Conservation (phyloP, 805 yeast genomes). For the Starmerella floricola region DNA sequence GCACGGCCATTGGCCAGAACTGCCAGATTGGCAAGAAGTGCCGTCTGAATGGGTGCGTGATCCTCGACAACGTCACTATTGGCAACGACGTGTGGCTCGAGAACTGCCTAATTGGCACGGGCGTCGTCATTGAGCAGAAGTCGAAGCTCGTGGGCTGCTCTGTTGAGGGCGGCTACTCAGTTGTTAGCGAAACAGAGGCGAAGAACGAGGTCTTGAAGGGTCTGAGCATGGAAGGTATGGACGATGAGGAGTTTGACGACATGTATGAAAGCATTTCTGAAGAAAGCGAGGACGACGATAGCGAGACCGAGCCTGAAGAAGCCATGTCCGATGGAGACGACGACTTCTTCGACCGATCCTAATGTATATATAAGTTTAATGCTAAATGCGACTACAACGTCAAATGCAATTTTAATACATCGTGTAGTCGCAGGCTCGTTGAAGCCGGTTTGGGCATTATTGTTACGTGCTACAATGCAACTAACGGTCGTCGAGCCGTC, state of each 20-base stretch:
- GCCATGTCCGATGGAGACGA: conserved; percentile 38
- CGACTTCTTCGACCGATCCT: conserved; percentile 46
- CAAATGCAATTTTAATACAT: no score
- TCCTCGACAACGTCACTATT: conserved; percentile 56
- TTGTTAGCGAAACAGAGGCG: conserved; percentile 38
- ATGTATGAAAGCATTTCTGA: conserved; percentile 26
- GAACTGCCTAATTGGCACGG: conserved; percentile 73
- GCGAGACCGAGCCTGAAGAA: conserved; percentile 36
- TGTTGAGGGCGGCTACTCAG: conserved; percentile 67
- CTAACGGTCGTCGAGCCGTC: no score
- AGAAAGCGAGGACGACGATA: conserved; percentile 28
- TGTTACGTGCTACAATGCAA: no score
- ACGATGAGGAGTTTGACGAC: conserved; percentile 28
- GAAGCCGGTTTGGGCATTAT: no score
- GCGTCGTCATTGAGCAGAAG: conserved; percentile 52
- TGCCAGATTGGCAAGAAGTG: conserved; percentile 77
- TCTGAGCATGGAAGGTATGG: conserved; percentile 22
- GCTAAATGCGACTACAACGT: neutral
- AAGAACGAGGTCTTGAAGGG: conserved; percentile 24
- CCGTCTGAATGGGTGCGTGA: conserved; percentile 73
- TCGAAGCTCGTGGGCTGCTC: conserved; percentile 65
- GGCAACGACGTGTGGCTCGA: conserved; percentile 66
- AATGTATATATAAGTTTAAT: neutral
- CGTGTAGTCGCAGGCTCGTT: no score
- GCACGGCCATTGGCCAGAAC: conserved; percentile 63